These are phyloP conservation scores for Psilocybe cyanescens DNA, from an alignment of 768 basidiomycete species.

Conservation along the genomic window DNA sequence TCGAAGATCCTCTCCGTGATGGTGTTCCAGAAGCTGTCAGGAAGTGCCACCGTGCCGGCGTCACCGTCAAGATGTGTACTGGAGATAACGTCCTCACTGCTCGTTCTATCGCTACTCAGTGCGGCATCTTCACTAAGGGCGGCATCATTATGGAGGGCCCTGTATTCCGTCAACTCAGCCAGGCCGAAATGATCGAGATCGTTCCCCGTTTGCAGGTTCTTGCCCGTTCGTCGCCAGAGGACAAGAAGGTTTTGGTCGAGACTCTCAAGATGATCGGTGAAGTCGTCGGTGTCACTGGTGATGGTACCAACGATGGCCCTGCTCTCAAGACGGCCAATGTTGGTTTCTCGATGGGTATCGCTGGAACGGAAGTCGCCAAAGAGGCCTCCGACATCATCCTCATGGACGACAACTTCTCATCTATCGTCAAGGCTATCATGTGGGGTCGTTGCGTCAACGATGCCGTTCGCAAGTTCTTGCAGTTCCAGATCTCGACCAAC, in stretches of 20 bases:
- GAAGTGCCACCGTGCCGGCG: constrained; percentile 87
- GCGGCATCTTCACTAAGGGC: constrained; percentile 91
- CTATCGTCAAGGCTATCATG: constrained; percentile 96
- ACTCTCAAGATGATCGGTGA: constrained; percentile 86
- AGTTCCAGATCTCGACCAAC: constrained; percentile 95
- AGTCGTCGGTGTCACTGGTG: constrained; percentile 95
- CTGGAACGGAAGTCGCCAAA: constrained; percentile 98
- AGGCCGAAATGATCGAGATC: constrained; percentile 75
- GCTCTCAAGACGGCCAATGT: constrained; percentile 95
- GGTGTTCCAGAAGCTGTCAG: constrained; percentile 90
- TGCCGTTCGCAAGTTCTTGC: constrained; percentile 95
- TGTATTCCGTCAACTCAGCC: constrained; percentile 79
- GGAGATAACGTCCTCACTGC: constrained; percentile 96
- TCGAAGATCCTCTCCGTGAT: constrained; percentile 93
- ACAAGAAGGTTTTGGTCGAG: constrained; percentile 93
- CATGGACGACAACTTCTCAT: constrained; percentile 97
- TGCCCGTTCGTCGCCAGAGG: constrained; percentile 95
- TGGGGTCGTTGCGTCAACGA: constrained; percentile 99
- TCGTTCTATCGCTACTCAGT: constrained; percentile 95
- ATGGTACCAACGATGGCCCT: constrained; percentile 97
- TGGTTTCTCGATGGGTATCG: constrained; percentile 96
- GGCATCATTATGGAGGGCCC: constrained; percentile 99
- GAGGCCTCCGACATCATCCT: constrained; percentile 99
- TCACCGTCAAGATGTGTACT: constrained; percentile 97
- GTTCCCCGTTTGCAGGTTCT: constrained; percentile 95